These are phyloP conservation scores for Pichia ethanolica DNA, from an alignment of 805 yeast genomes.

Conservation along the genomic window DNA sequence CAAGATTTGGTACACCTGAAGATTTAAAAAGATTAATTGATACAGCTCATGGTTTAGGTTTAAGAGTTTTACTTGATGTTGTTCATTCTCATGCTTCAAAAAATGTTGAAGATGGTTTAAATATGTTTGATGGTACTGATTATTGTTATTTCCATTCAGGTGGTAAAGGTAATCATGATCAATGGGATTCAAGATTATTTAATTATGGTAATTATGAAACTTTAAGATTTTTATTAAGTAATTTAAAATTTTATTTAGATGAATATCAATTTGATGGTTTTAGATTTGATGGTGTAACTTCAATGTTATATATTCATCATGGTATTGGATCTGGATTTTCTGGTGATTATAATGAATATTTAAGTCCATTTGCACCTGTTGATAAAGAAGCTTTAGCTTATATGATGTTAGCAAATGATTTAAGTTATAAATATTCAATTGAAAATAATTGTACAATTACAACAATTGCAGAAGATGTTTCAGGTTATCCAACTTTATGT, in stretches of 20 bases:
- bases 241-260: slow-evolving; percentile 76
- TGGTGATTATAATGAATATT: slow-evolving; percentile 89
- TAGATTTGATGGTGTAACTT: slow-evolving; percentile 93
- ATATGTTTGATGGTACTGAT: slow-evolving; percentile 91
- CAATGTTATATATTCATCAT: slow-evolving; percentile 87
- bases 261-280: slow-evolving; percentile 89
- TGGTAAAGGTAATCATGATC: slow-evolving; percentile 77
- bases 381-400: slow-evolving; percentile 85
- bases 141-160: slow-evolving; percentile 89
- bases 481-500: slow-evolving; percentile 95
- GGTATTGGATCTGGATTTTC: slow-evolving; percentile 85
- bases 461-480: slow-evolving; percentile 92
- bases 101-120: slow-evolving; percentile 88
- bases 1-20: slow-evolving; percentile 93
- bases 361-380: slow-evolving; percentile 64
- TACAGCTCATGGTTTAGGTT: slow-evolving; percentile 83
- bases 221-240: slow-evolving; percentile 74
- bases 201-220: slow-evolving; percentile 91
- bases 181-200: slow-evolving; percentile 96
- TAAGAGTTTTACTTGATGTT: slow-evolving; percentile 79
- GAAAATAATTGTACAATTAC: slow-evolving; percentile 32
- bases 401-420: slow-evolving; percentile 82
- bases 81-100: slow-evolving; percentile 96
- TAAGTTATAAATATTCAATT: slow-evolving; percentile 49
- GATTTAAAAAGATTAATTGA: slow-evolving; percentile 87